These are phyloP conservation scores for Cladosporium austrohemisphaericum DNA, from an alignment of 2,329 filamentous ascomycete genomes.

Conservation along the genomic window DNA sequence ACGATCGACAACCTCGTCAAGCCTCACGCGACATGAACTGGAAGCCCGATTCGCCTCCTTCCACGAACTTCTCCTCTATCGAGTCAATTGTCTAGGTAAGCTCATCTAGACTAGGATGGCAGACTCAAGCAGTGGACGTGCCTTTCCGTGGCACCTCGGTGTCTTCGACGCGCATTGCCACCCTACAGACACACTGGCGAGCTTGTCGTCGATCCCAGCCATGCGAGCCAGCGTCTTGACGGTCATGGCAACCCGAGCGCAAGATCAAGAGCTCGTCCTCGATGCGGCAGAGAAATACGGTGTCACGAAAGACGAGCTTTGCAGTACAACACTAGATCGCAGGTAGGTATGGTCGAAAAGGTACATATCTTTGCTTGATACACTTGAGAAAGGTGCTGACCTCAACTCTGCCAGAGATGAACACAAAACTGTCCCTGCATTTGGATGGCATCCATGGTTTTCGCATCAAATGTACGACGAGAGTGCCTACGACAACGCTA, in stretches of 20 bases:
- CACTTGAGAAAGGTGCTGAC: not conserved
- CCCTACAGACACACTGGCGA: constrained; percentile 72
- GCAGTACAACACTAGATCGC: constrained; percentile 23
- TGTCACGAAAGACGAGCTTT: constrained; percentile 33
- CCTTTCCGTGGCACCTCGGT: constrained; percentile 66
- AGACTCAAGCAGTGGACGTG: constrained; percentile 16
- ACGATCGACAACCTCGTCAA: too few relatives aligned
- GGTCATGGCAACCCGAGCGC: constrained; percentile 71
- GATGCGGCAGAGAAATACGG: constrained; percentile 56
- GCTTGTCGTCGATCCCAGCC: constrained; percentile 52
- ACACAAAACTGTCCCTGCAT: constrained; percentile 62
- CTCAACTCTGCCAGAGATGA: constrained; percentile 23
- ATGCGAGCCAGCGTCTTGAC: constrained; percentile 67
- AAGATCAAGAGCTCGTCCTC: constrained; percentile 72
- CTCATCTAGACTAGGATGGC: too few relatives aligned
- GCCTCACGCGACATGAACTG: too few relatives aligned
- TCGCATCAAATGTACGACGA: constrained; percentile 72
- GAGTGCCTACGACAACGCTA: constrained; percentile 29
- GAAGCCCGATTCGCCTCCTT: too few relatives aligned
- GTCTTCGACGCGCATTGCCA: constrained; percentile 80
- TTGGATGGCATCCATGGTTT: constrained; percentile 88
- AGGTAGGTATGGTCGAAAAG: constrained; percentile 30
- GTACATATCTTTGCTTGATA: constrained; percentile 14
- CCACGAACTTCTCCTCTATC: too few relatives aligned
- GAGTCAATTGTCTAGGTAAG: too few relatives aligned